These are phyloP conservation scores for Pecoramyces ruminantium DNA, from an alignment of 192 early-diverging fungal species.

Conservation along the genomic window DNA sequence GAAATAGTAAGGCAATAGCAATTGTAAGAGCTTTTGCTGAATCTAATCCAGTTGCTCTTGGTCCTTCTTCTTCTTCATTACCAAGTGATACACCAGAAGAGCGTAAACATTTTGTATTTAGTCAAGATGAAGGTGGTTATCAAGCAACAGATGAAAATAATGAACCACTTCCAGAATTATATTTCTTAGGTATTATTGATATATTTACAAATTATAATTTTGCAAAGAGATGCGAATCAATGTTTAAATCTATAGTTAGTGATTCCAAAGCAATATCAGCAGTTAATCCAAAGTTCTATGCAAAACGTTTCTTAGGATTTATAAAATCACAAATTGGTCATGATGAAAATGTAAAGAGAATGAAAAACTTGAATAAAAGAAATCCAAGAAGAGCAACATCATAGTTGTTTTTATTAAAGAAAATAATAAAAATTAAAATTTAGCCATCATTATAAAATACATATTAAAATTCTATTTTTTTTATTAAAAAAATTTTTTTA, in stretches of 20 bases:
- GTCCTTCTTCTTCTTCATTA: constrained; percentile 26
- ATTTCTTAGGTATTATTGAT: constrained; percentile 95
- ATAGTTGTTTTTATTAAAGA: not conserved
- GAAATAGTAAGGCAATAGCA: constrained; percentile 15
- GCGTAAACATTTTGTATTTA: constrained; percentile 66
- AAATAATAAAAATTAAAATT: not conserved
- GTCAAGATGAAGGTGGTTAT: constrained; percentile 80
- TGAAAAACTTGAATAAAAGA: not conserved
- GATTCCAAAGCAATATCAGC: constrained; percentile 57
- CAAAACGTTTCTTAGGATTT: constrained; percentile 73
- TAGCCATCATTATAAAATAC: not conserved
- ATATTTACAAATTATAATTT: constrained; percentile 89
- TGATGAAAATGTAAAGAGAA: not conserved
- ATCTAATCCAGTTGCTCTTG: constrained; percentile 38
- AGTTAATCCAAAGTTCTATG: constrained; percentile 76
- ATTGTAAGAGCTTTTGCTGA: constrained; percentile 30
- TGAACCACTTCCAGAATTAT: constrained; percentile 50
- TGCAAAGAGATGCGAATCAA: constrained; percentile 73
- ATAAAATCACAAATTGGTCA: constrained; percentile 18
- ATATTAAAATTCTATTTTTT: no score
- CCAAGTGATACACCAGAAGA: constrained; percentile 32
- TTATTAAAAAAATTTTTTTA: no score
- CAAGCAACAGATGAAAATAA: constrained; percentile 55
- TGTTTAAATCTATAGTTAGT: constrained; percentile 67
- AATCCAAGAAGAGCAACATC: not conserved